These are phyloP conservation scores for Trichoderma brevicompactum DNA, from an alignment of 2,329 filamentous ascomycete species.

Conservation along the genomic window DNA sequence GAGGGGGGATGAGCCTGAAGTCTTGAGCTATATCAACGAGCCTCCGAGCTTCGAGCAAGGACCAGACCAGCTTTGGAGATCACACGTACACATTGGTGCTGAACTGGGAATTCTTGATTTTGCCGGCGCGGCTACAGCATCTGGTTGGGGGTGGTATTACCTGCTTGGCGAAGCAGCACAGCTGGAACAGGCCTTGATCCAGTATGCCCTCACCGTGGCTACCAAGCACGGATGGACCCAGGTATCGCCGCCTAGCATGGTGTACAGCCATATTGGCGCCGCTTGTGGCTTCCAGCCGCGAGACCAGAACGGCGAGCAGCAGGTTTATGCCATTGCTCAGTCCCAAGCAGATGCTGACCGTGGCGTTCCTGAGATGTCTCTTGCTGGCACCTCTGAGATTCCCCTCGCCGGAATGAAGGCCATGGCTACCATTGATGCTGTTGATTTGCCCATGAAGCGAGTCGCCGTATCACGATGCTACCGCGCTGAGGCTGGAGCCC, in stretches of 20 bases:
- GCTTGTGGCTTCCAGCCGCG: conserved; percentile 95
- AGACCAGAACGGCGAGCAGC: conserved; percentile 87
- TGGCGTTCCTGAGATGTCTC: conserved; percentile 69
- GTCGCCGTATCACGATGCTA: conserved; percentile 92
- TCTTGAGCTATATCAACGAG: conserved; percentile 81
- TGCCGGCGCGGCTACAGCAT: conserved; percentile 74
- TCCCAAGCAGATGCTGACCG: conserved; percentile 62
- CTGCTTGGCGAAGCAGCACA: conserved; percentile 88
- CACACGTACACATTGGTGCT: conserved; percentile 84
- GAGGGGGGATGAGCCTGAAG: conserved; percentile 63
- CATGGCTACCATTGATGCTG: conserved; percentile 66
- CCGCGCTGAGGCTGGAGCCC: conserved; percentile 88
- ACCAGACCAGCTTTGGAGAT: conserved; percentile 59
- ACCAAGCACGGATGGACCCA: conserved; percentile 75
- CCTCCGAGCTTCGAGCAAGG: conserved; percentile 52
- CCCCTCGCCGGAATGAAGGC: conserved; percentile 91
- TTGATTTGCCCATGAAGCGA: conserved; percentile 73
- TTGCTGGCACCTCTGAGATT: conserved; percentile 93
- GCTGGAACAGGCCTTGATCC: conserved; percentile 91
- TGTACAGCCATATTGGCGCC: conserved; percentile 87
- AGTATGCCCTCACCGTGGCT: conserved; percentile 79
- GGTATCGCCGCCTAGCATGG: conserved; percentile 83
- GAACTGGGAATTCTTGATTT: conserved; percentile 94
- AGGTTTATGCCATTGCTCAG: conserved; percentile 82
- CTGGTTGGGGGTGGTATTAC: conserved; percentile 98